These are phyloP conservation scores for Drechslerella coelobrocha DNA, from an alignment of 2,329 filamentous ascomycete genomes.

Conservation along the genomic window DNA sequence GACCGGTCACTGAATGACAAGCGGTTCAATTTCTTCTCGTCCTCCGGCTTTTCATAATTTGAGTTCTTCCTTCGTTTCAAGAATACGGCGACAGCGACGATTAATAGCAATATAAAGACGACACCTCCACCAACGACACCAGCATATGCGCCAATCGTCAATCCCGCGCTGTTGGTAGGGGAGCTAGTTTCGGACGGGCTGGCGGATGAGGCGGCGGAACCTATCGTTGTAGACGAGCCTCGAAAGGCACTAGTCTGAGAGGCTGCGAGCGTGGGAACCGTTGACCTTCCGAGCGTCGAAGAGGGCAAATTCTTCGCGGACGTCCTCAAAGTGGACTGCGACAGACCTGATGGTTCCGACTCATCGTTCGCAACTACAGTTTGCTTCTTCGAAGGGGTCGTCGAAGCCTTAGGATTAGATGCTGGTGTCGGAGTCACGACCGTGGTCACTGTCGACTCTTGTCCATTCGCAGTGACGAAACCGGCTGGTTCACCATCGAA, in stretches of 20 bases:
- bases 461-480: constrained; percentile 14
- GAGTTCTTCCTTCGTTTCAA: constrained; percentile 71
- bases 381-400: constrained; percentile 17
- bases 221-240: constrained; percentile 19
- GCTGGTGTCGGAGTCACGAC: constrained; percentile 1
- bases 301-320: constrained; percentile 22
- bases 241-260: constrained; percentile 23
- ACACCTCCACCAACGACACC: constrained; percentile 86
- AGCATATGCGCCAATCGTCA: constrained; percentile 60
- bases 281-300: constrained; percentile 8
- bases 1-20: constrained; percentile 49
- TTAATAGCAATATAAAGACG: constrained; percentile 70
- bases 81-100: constrained; percentile 73
- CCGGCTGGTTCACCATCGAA: constrained; percentile 33
- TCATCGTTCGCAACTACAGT: constrained; percentile 19
- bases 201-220: constrained; percentile 17
- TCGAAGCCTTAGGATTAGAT: constrained; percentile 9
- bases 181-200: constrained; percentile 13
- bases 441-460: constrained; percentile 1
- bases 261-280: constrained; percentile 7
- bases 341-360: constrained; percentile 11
- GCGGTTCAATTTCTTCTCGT: constrained; percentile 67
- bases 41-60: constrained; percentile 62
- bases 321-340: constrained; percentile 39
- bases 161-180: constrained; percentile 40